Evolutionary conservation across 2,329 filamentous ascomycete genomes (phyloP), one percentile per base, ranked within the genome.

Genomic region (Trichoderma polysporum): DNA sequence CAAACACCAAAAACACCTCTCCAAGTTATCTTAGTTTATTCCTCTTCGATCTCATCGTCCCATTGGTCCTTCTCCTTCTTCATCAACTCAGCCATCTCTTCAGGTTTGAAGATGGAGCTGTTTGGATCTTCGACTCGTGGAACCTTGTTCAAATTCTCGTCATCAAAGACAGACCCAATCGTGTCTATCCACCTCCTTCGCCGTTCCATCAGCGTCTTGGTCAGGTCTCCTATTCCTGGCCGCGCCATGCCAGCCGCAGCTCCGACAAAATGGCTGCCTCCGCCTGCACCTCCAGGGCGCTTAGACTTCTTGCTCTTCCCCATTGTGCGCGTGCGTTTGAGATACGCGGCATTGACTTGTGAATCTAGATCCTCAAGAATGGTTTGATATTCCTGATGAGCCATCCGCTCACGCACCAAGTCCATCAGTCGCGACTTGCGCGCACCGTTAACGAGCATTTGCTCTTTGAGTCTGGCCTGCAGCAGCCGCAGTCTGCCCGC

Each of bases 331-430:
- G 94, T 98, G 27, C 95, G 91, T 81, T 99, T 99, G 52, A 97
- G 88, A 75, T 98, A 99, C 3, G 95, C 94, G 60, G 92, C 90
- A 75, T 98, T 94, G 49, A 98, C 93, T 76, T 98, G 95, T 49
- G 90, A 89, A 82, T 99, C 95, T 25, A 99, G 88, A 77, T 99
- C 95, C 76, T 99, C 95, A 59, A 96, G 90, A 73, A 99, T 99
- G 66, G 93, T 97, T 77, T 90, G 91, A 82, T 97, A 99, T 77
- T 99, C 95, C 76, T 99, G 95, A 80, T 95, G 90, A 0, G 95
- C 95, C 88, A 99, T 94, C 71, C 93, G 90, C 76, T 97, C 94
- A 73, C 93, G 91, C 8, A 95, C 92, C 31, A 97, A 85, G 41
- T 97, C 94, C 1, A 92, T 88, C 12, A 99, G 84, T 2, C 94